Evolutionary conservation across 148 eudicot genomes (phyloP), one percentile per base, ranked within the genome.

Genomic region (Arctostaphylos glauca): DNA sequence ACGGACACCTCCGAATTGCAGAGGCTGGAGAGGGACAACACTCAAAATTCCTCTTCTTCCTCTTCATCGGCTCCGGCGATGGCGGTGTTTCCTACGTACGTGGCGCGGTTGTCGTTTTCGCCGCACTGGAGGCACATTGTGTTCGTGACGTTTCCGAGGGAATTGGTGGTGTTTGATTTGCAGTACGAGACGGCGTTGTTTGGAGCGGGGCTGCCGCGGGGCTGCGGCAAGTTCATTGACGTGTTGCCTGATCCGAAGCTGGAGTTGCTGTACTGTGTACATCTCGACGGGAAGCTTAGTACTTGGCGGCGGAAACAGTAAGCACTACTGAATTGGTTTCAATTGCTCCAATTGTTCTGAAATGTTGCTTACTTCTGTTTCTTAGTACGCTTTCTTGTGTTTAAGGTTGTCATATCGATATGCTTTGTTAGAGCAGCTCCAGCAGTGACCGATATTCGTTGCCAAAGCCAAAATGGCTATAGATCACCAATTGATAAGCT

Each of bases 301-400:
- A 88, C 94, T 68, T 97, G 99, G 99, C 83, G 87, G 83, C 91
- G 99, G 8, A 93, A 92, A 89, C 92, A 88, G 99, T 96, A 84
- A 91, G 99, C 76, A 64, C 54, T 52, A 13, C 53, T 83, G 23
- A 10, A 3, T 12, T 55, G 4, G 48, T 60, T 76, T 31, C 14
- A 76, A 76, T 25, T 76, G 46, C 71, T 58, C n/a, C 41, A 9
- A 10, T 59, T 52, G 5, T 80, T 67, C 6, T 23, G 81, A 66
- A 48, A 48, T 64, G 41, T 79, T 79, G 25, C 43, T 79, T 79
- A 21, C 43, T 59, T 79, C 14, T 59, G 48, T 10, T 62, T 23
- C 38, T 64, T 25, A 6, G 9, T 75, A 9, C n/a, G 55, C 16
- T n/a, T 49, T 47, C 15, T 7, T 75, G 43, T 75, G 41, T 50